These are phyloP conservation scores for Phytophthora citrophthora DNA, from an alignment of 352 stramenopile genomes.

Conservation along the genomic window DNA sequence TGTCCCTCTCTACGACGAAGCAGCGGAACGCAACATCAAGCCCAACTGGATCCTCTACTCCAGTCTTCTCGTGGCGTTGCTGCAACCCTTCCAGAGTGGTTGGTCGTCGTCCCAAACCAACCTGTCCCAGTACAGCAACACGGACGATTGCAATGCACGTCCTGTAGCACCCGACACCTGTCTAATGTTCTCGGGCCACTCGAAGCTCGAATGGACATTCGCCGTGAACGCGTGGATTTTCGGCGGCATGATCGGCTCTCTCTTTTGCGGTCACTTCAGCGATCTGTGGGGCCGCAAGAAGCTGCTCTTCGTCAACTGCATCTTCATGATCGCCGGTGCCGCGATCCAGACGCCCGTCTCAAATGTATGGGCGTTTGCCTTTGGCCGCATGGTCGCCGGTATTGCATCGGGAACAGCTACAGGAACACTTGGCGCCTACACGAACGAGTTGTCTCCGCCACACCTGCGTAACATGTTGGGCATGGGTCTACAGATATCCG, in stretches of 20 bases:
- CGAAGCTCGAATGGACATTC: conserved; percentile 28
- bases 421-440: conserved; percentile 17
- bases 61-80: conserved; percentile 34
- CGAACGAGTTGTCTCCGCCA: conserved; percentile 19
- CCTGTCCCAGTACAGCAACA: conserved; percentile 54
- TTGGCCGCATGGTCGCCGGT: conserved; percentile 44
- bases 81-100: conserved; percentile 59
- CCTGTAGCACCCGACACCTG: conserved; percentile 15
- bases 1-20: conserved; percentile 10
- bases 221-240: conserved; percentile 62
- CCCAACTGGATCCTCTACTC: conserved; percentile 28
- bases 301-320: conserved; percentile 29
- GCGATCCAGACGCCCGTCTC: conserved; percentile 34
- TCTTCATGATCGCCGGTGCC: conserved; percentile 46
- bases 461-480: conserved; percentile 14
- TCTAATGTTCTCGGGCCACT: conserved; percentile 23
- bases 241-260: conserved; percentile 54
- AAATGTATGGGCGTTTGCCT: conserved; percentile 30
- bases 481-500: conserved; percentile 18
- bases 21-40: conserved; percentile 14
- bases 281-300: neutral
- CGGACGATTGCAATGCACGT: conserved; percentile 42
- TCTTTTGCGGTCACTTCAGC: conserved; percentile 36
- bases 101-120: conserved; percentile 67
- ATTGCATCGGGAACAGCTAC: conserved; percentile 36